phyloP scores from a whole-genome alignment of 2,329 filamentous ascomycete genomes.

The Fusarium fujikuroi region DNA sequence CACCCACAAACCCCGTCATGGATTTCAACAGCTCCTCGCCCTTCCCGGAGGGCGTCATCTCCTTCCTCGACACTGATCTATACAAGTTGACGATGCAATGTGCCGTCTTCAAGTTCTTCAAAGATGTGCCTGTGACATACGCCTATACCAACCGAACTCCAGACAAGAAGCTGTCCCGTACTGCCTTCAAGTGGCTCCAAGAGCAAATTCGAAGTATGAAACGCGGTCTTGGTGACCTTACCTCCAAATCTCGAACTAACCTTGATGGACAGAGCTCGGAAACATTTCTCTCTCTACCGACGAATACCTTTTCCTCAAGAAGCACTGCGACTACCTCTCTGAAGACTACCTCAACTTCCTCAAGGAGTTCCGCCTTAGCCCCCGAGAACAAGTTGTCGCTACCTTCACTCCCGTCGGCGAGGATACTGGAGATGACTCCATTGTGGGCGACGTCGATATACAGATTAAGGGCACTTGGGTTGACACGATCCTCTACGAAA shows the following conservation, averaged over 20 bases:
- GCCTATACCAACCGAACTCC: constrained; percentile 95
- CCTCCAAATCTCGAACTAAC: constrained; percentile 40
- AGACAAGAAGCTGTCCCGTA: constrained; percentile 87
- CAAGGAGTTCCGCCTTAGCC: constrained; percentile 81
- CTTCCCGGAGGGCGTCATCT: constrained; percentile 80
- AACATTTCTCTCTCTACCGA: constrained; percentile 82
- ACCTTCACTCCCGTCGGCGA: constrained; percentile 68
- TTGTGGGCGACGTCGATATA: constrained; percentile 80
- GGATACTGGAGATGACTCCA: constrained; percentile 71
- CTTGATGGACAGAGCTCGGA: constrained; percentile 72
- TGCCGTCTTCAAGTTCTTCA: constrained; percentile 92
- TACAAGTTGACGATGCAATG: constrained; percentile 99
- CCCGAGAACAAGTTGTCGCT: constrained; percentile 80
- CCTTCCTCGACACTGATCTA: constrained; percentile 83
- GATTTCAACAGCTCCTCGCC: constrained; percentile 74
- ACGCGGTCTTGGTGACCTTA: background rate
- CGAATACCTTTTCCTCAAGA: constrained; percentile 81
- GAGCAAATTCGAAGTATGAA: constrained; percentile 81
- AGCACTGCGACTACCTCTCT: constrained; percentile 83
- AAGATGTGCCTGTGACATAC: constrained; percentile 84
- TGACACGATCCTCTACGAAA: constrained; percentile 97
- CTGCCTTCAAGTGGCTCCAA: constrained; percentile 86
- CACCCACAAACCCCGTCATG: constrained; percentile 55
- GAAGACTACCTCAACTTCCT: constrained; percentile 83
- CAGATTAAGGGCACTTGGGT: constrained; percentile 86